These are phyloP conservation scores for Grosmannia penicillata DNA, from an alignment of 2,329 filamentous ascomycete species.

Conservation along the genomic window DNA sequence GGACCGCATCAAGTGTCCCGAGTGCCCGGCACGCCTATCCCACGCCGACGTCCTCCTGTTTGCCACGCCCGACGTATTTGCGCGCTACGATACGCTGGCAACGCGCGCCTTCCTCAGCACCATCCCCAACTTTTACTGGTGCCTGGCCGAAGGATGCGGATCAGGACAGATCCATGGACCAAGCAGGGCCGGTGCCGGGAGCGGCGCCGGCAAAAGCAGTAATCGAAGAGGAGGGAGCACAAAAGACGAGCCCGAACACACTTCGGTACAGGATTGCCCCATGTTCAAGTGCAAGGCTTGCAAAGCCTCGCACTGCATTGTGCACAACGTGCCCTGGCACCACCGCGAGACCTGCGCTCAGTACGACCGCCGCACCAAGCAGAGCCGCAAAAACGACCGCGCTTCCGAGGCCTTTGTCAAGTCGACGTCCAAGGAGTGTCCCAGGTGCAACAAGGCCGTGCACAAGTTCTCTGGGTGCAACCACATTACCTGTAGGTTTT, in stretches of 20 bases:
- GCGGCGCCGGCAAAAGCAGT: too few species aligned
- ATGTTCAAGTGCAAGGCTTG: slow-evolving; percentile 20
- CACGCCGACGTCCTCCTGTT: slow-evolving; percentile 17
- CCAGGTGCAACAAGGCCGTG: slow-evolving; percentile 19
- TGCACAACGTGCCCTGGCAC: slow-evolving; percentile 23
- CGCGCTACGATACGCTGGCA: slow-evolving; percentile 20
- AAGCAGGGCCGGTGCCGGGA: not conserved
- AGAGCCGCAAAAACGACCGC: slow-evolving; percentile 15
- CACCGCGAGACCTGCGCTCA: slow-evolving; percentile 20
- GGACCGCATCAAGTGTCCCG: slow-evolving; percentile 21
- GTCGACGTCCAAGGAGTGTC: slow-evolving; percentile 20
- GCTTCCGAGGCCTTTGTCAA: slow-evolving; percentile 19
- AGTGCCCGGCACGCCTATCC: slow-evolving; percentile 17
- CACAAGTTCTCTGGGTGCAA: slow-evolving; percentile 23
- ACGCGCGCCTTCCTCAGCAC: slow-evolving; percentile 16
- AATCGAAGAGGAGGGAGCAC: too few species aligned
- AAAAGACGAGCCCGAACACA: too few species aligned
- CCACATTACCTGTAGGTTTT: slow-evolving; percentile 24
- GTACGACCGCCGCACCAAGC: slow-evolving; percentile 18
- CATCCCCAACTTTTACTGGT: slow-evolving; percentile 21
- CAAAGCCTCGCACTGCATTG: slow-evolving; percentile 17
- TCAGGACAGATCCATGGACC: slow-evolving; percentile 22
- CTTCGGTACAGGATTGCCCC: slow-evolving; percentile 15
- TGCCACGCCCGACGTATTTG: slow-evolving; percentile 15
- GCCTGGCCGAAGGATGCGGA: slow-evolving; percentile 19